Percentiles rank a stretch among this genome's conserved stretches.
Evolutionary conservation across 2,329 filamentous ascomycete genomes (phyloP).

Genomic region (Coniochaeta hoffmannii): DNA sequence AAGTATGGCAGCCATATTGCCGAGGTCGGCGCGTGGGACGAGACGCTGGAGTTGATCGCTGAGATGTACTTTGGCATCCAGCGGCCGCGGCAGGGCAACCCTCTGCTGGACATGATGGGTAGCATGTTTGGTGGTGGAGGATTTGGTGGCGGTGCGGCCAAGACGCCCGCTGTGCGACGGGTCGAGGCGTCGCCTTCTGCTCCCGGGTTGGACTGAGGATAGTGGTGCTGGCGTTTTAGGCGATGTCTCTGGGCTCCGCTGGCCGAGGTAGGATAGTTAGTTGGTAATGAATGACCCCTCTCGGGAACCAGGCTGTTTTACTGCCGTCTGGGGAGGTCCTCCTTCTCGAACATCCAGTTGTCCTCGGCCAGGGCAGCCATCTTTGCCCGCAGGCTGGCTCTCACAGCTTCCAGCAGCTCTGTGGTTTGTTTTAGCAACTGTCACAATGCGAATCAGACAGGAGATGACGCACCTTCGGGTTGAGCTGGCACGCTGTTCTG

Average conservation of each 20-base stretch:
- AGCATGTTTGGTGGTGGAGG: conserved; percentile 79
- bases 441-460: neutral
- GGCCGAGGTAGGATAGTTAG: neutral
- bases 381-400: conserved; percentile 63
- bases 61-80: conserved; percentile 96
- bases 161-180: conserved; percentile 34
- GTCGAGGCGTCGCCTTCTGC: conserved; percentile 43
- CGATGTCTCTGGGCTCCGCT: neutral
- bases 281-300: neutral
- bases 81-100: conserved; percentile 83
- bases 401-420: conserved; percentile 65
- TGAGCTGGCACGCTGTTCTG: conserved; percentile 50
- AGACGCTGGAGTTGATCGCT: conserved; percentile 75
- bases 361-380: conserved; percentile 71
- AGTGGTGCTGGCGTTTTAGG: neutral
- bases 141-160: conserved; percentile 28
- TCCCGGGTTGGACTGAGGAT: conserved; percentile 49
- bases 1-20: conserved; percentile 76
- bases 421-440: neutral
- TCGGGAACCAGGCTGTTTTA: neutral
- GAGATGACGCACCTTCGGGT: conserved; percentile 48
- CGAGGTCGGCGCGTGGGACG: conserved; percentile 72
- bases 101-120: conserved; percentile 96
- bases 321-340: conserved; percentile 39
- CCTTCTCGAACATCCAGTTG: conserved; percentile 84